A percentile compares a stretch with the other conserved stretches of the same genome.
These are phyloP conservation scores for Rhodotorula taiwanensis DNA, from an alignment of 768 basidiomycete species.

Conservation along the genomic window DNA sequence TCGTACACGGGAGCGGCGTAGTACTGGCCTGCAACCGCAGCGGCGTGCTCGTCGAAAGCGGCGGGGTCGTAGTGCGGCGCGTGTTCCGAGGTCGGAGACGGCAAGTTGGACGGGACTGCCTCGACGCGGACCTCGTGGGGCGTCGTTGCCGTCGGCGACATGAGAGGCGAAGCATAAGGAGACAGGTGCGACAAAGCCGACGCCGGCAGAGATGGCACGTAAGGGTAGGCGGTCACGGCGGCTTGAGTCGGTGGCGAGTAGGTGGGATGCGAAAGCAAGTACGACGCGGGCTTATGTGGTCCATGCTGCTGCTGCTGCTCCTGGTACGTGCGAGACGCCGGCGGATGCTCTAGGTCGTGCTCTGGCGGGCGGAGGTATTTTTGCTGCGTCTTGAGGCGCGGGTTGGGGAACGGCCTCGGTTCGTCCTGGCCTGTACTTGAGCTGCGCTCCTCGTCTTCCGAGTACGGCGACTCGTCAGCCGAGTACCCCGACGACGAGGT, in stretches of 20 bases:
- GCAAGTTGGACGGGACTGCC: not conserved
- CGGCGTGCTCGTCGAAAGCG: not conserved
- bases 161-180: not conserved
- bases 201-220: not conserved
- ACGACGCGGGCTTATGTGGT: too few relatives aligned
- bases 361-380: conserved; percentile 7
- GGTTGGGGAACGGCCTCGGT: conserved; percentile 10
- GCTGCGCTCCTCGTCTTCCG: too few relatives aligned
- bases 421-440: not conserved
- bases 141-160: not conserved
- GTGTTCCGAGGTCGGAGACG: not conserved
- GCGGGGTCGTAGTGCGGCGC: not conserved
- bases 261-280: not conserved
- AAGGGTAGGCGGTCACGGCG: not conserved
- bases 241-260: too few relatives aligned
- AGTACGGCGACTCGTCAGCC: not conserved
- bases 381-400: not conserved
- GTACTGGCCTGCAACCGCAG: not conserved
- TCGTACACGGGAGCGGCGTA: conserved; percentile 9
- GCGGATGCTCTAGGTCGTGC: not conserved
- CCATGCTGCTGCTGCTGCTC: too few relatives aligned
- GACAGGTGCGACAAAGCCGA: too few relatives aligned
- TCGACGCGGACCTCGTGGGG: not conserved
- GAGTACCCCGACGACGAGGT: not conserved
- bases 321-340: not conserved